Conservation (phyloP, 192 early-diverging fungal genomes). For the Gryganskiella cystojenkinii region DNA sequence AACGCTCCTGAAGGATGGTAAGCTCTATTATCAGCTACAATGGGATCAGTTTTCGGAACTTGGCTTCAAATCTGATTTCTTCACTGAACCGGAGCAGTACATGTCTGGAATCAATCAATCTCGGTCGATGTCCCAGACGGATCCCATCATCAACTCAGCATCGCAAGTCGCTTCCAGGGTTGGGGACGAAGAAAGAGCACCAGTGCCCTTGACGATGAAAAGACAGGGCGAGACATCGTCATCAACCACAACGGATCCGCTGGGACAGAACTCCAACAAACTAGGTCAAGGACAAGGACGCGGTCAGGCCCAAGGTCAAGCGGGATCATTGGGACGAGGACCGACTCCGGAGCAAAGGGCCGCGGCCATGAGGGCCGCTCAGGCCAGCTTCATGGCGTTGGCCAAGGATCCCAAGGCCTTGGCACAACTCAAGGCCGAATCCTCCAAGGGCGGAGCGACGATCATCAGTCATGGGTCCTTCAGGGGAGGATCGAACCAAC, state of each 20-base stretch:
- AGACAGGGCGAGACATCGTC: not conserved
- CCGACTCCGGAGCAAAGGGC: constrained; percentile 38
- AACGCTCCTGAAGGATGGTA: constrained; percentile 54
- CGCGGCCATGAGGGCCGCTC: constrained; percentile 28
- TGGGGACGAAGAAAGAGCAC: constrained; percentile 1
- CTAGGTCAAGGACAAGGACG: constrained; percentile 29
- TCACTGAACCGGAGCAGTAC: constrained; percentile 33
- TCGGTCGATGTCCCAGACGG: constrained; percentile 26
- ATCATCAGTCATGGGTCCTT: constrained; percentile 36
- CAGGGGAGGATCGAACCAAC: constrained; percentile 9
- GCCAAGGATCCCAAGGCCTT: constrained; percentile 35
- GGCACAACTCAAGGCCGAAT: constrained; percentile 14
- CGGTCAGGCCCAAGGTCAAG: not conserved
- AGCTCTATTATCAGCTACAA: constrained; percentile 50
- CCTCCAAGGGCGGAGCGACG: constrained; percentile 7
- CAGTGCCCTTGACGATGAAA: too few relatives aligned
- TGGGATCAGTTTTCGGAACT: constrained; percentile 50
- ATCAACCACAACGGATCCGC: constrained; percentile 19
- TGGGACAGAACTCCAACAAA: constrained; percentile 10
- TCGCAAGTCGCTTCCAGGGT: too few relatives aligned
- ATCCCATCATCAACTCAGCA: too few relatives aligned
- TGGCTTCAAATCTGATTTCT: constrained; percentile 39
- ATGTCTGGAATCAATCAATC: constrained; percentile 8
- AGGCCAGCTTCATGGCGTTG: constrained; percentile 30
- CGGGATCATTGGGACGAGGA: constrained; percentile 8